Percentiles rank a stretch among this genome's conserved stretches.
Conservation (phyloP, 108 stramenopile genomes). For the Discostella stelligeroides region DNA sequence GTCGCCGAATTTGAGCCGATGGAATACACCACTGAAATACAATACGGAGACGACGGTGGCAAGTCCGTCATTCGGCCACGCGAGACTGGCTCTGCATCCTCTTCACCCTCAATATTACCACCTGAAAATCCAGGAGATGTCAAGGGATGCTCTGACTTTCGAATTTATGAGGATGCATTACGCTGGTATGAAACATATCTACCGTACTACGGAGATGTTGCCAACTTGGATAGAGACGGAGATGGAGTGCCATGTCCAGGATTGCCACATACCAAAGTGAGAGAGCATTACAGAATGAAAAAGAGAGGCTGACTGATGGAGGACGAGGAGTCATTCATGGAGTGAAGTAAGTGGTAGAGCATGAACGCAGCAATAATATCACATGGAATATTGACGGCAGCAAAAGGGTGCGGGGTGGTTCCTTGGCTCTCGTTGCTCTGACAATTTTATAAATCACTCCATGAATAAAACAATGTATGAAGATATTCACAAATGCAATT, state of each 20-base stretch:
- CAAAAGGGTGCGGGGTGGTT: too few species aligned
- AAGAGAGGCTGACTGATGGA: too few species aligned
- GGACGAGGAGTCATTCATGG: too few species aligned
- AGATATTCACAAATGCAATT: too few species aligned
- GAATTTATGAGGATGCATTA: conserved; percentile 64
- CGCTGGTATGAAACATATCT: conserved; percentile 58
- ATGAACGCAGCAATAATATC: too few species aligned
- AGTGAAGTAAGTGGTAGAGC: too few species aligned
- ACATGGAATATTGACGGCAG: too few species aligned
- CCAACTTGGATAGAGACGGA: conserved; percentile 64
- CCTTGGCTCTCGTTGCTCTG: too few species aligned
- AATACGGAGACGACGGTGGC: conserved; percentile 57
- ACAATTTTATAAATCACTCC: too few species aligned
- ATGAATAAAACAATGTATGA: too few species aligned
- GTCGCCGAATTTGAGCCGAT: conserved; percentile 65
- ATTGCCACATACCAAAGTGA: conserved; percentile 56
- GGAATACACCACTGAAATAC: conserved; percentile 38
- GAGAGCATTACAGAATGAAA: conserved; percentile 62
- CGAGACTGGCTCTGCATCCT: conserved; percentile 1
- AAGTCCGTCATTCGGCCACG: conserved; percentile 12
- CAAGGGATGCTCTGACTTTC: conserved; percentile 64
- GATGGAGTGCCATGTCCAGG: conserved; percentile 80
- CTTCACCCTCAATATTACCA: conserved; percentile 1
- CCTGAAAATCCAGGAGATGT: conserved; percentile 59
- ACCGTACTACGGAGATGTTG: conserved; percentile 65